Evolutionary conservation across 2,329 filamentous ascomycete genomes (phyloP).

Genomic region (Lomentospora prolificans): DNA sequence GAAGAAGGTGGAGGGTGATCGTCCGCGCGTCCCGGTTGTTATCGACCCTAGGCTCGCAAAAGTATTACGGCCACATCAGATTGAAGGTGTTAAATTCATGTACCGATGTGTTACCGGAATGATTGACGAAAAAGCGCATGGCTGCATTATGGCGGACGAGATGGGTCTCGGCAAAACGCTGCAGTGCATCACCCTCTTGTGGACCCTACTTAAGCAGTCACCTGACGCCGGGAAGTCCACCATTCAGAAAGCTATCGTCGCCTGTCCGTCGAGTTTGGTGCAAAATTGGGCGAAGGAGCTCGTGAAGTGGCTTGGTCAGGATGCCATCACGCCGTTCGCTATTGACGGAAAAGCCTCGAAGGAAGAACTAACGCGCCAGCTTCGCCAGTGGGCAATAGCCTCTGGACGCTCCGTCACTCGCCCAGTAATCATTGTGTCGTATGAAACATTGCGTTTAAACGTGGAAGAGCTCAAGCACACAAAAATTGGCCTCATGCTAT

Average conservation of each 20-base stretch:
- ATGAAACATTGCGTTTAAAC: conserved; percentile 88
- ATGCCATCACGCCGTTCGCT: conserved; percentile 85
- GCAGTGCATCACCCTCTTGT: conserved; percentile 93
- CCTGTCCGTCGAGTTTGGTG: conserved; percentile 91
- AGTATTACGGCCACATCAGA: conserved; percentile 88
- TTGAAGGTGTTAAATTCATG: conserved; percentile 96
- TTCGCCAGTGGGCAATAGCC: conserved; percentile 90
- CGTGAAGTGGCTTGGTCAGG: conserved; percentile 89
- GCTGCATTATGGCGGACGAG: conserved; percentile 98
- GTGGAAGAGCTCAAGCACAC: conserved; percentile 83
- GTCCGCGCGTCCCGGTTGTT: conserved; percentile 89
- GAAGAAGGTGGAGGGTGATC: conserved; percentile 71
- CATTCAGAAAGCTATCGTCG: conserved; percentile 94
- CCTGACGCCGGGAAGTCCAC: conserved; percentile 88
- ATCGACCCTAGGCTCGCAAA: conserved; percentile 87
- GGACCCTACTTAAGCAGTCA: conserved; percentile 93
- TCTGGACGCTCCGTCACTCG: conserved; percentile 81
- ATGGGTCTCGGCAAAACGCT: conserved; percentile 97
- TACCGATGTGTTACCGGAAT: conserved; percentile 92
- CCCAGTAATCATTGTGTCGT: conserved; percentile 94
- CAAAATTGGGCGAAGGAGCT: conserved; percentile 98
- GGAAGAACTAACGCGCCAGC: conserved; percentile 78
- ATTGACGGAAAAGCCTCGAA: conserved; percentile 96
- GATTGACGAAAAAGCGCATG: conserved; percentile 86
- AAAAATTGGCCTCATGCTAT: conserved; percentile 84